Evolutionary conservation across 208 protist species (phyloP), one percentile per base, ranked within the genome.

Genomic region (Giardia duodenalis): DNA sequence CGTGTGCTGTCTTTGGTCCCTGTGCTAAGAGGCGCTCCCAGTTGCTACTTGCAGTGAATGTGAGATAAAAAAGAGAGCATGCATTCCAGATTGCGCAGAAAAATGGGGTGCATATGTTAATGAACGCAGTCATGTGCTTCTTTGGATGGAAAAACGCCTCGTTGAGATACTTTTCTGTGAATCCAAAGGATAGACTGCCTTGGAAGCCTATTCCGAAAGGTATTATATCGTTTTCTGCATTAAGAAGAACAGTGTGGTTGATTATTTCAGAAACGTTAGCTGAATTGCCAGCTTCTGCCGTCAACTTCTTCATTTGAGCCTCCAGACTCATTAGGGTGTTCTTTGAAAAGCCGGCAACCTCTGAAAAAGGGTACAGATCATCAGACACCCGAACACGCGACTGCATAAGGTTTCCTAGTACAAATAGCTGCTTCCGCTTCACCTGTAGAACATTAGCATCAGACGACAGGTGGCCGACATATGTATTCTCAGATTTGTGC

Each of bases 21-120:
- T 10, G 10, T 10, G 30, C 10, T 30, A 39, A 30, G 30, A 76
- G 57, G 19, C 57, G 57, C 10, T 39, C 57, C 57, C 57, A 76
- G 30, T 76, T 39, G 30, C 57, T 30, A 76, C 57, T 44, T n/a
- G 39, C 10, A 45, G 42, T 89, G 22, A 89, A 19, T n/a, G 39
- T 45, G 86, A 89, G 3, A 89, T 89, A 89, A 45, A 89, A 89
- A 3, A 89, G 86, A 89, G 4, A 44, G 42, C 86, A 89, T 44
- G 86, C 86, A 89, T 89, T 89, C 86, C 86, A 89, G 44, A 89
- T 45, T 45, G 86, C 86, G 44, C 22, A 89, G 86, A 89, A 3
- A 19, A 89, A 45, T 45, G 86, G 86, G 4, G 44, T 19, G 19
- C 19, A 4, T 45, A 89, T 89, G 86, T 89, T 89, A 19, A 42